Evolutionary conservation across 2,329 filamentous ascomycete genomes (phyloP).

Genomic region (Pleurostoma richardsiae): DNA sequence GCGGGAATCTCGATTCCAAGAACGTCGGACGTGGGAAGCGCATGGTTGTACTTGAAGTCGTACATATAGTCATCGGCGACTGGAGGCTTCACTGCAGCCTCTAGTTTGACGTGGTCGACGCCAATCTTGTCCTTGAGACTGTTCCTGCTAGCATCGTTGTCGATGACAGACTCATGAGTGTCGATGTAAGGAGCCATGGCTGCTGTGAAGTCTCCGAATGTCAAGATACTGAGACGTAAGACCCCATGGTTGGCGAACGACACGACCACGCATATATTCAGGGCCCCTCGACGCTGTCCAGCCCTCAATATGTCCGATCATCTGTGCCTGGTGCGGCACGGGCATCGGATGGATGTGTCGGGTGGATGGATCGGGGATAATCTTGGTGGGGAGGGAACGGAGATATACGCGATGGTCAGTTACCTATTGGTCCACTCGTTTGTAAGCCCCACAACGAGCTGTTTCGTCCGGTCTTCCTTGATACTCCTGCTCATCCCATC

Average conservation of each 20-base stretch:
- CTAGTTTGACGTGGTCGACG: not conserved
- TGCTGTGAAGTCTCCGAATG: not conserved
- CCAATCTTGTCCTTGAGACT: not conserved
- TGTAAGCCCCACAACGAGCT: too few species aligned
- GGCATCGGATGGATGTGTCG: too few species aligned
- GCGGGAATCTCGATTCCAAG: too few species aligned
- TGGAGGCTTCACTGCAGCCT: conserved; percentile 9
- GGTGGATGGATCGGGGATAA: too few species aligned
- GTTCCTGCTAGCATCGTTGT: not conserved
- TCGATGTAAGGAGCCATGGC: conserved; percentile 1
- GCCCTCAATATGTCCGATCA: too few species aligned
- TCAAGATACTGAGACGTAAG: not conserved
- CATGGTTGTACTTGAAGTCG: conserved; percentile 32
- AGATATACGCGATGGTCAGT: too few species aligned
- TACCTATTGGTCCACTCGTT: too few species aligned
- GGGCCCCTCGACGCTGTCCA: not conserved
- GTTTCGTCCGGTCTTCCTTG: too few species aligned
- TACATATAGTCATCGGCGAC: conserved; percentile 34
- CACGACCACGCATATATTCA: conserved; percentile 1
- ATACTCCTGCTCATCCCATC: too few species aligned
- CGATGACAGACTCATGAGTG: not conserved
- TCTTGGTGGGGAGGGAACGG: too few species aligned
- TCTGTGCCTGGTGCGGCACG: too few species aligned
- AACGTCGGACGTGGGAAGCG: conserved; percentile 1
- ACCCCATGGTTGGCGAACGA: not conserved